Base-by-base conservation (phyloP, 768 basidiomycete species). In the Flagelloscypha sp. region DNA sequence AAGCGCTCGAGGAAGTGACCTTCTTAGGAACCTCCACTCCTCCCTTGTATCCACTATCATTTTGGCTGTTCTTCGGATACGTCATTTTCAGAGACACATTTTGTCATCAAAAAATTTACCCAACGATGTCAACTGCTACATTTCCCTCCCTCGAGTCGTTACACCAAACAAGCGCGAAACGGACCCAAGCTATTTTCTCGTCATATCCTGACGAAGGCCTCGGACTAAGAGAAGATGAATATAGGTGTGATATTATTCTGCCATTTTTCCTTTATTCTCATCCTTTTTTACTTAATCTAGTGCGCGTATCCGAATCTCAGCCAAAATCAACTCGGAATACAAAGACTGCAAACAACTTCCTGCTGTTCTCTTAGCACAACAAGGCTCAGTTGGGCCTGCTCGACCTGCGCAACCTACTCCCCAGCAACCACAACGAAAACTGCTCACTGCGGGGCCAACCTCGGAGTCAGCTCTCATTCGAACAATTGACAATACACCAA, bases 301-400 rank as follows among this genome's bases (percentile, higher is more conserved):
- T 48, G 65, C 78, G n/a, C 72, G 81, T 24, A 55, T 88, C 30
- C 74, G 80, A 23, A 57, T 95, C 23, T 68, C 88, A 3, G 76
- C 85, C 31, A 95, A 95, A 66, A 82, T 97, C 20, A 70, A 79
- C 22, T 79, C 88, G 52, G 94, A 98, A 62, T 99, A 92, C 57
- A 71, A 73, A 30, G 78, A 95, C 54, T 85, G 71, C 53, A 87
- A 84, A 53, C 75, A 81, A 19, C 75, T 98, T 2, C 94, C 94
- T 0, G 58, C 86, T 3, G 76, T 84, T 1, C 62, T 97, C 22
- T 61, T 87, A 20, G 65, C 81, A 0, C 90, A 95, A 42, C 87
- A 90, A 52, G 80, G 78, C 1, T 68, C 79, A 0, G 77, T 88
- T 3, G 86, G 84, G 0, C 92, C 94, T 1, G 73, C 81, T 27